Evolutionary conservation across 176 grass and related monocot species (phyloP), one percentile per base, ranked within the genome.

Genomic region (Oryza glaberrima): DNA sequence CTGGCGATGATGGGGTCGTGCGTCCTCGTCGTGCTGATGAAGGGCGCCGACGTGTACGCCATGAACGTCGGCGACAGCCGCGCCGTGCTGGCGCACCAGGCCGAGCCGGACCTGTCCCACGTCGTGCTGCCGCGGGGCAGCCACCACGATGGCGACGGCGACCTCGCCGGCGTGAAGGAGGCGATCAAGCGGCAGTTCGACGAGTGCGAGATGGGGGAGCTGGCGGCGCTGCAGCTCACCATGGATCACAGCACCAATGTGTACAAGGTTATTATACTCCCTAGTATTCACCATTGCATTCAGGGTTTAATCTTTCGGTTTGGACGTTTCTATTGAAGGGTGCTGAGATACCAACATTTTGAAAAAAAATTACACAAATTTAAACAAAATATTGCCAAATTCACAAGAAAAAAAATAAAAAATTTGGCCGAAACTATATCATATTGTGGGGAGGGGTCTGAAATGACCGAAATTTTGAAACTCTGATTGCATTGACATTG

Each of bases 1-100:
- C 80, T 98, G 74, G 91, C 87, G 0, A 82, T 98, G 81, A 87
- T 94, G 74, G 96, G 96, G 0, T 98, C 96, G 3, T 98, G 96
- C 73, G 92, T 98, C 23, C 89, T 98, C 36, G 93, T 92, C 40
- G 83, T 90, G 89, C 82, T 98, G 8, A 87, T 94, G 77, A 95
- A 85, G 88, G 96, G 89, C 12, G 80, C 87, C 80, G 87, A 98
- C 67, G 89, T 98, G 13, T 98, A 94, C 87, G 44, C 87, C 13
- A 98, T 98, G 96, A 98, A 93, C 78, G 96, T 98, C 13, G 96
- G 96, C 3, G 96, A 98, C 67, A 98, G 96, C 88, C 96, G 96
- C 63, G 96, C 93, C 17, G 93, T 98, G 30, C 83, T 98, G 20
- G 96, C 89, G 63, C 89, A 88, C 70, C 88, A 80, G 26, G 77